A percentile compares a stretch with the other conserved stretches of the same genome.
Conservation (phyloP, 2,329 filamentous ascomycete genomes). For the Lecanoromycetidae sp. region DNA sequence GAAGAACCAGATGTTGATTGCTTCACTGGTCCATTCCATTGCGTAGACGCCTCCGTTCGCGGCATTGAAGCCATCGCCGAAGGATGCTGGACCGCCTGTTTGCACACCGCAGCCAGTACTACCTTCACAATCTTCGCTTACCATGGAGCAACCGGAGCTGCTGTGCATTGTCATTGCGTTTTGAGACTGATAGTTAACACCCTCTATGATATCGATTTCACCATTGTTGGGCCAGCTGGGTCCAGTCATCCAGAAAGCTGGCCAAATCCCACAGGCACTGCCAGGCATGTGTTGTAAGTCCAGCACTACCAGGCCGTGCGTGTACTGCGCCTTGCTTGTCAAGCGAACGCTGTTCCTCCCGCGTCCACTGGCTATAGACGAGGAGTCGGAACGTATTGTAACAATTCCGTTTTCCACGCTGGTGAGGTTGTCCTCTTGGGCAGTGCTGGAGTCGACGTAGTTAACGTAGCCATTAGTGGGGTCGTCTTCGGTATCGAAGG, state of each 20-base stretch:
- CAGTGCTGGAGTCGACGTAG: slow-evolving; percentile 50
- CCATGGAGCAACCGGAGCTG: slow-evolving; percentile 31
- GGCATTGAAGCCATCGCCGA: slow-evolving; percentile 39
- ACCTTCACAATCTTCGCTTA: slow-evolving; percentile 4
- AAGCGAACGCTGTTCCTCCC: slow-evolving; percentile 63
- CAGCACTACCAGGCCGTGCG: slow-evolving; percentile 56
- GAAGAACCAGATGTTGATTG: slow-evolving; percentile 43
- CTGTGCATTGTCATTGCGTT: slow-evolving; percentile 41
- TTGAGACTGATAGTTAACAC: slow-evolving; percentile 34
- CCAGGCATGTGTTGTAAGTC: slow-evolving; percentile 64
- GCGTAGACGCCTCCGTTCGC: slow-evolving; percentile 34
- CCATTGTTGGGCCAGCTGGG: slow-evolving; percentile 31
- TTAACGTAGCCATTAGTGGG: slow-evolving; percentile 65
- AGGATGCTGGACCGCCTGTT: slow-evolving; percentile 21
- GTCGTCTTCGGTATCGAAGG: slow-evolving; percentile 44
- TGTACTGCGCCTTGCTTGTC: slow-evolving; percentile 51
- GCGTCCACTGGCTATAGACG: slow-evolving; percentile 40
- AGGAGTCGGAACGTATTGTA: slow-evolving; percentile 59
- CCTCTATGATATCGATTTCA: slow-evolving; percentile 43
- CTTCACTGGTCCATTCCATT: slow-evolving; percentile 35
- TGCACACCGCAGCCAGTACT: slow-evolving; percentile 11
- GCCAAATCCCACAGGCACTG: slow-evolving; percentile 64
- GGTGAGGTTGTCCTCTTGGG: slow-evolving; percentile 47
- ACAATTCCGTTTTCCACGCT: slow-evolving; percentile 44
- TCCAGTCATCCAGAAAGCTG: slow-evolving; percentile 43